Evolutionary conservation across 495 filamentous ascomycete species (phyloP), one percentile per base, ranked within the genome.

Genomic region (Oleoguttula mirabilis): DNA sequence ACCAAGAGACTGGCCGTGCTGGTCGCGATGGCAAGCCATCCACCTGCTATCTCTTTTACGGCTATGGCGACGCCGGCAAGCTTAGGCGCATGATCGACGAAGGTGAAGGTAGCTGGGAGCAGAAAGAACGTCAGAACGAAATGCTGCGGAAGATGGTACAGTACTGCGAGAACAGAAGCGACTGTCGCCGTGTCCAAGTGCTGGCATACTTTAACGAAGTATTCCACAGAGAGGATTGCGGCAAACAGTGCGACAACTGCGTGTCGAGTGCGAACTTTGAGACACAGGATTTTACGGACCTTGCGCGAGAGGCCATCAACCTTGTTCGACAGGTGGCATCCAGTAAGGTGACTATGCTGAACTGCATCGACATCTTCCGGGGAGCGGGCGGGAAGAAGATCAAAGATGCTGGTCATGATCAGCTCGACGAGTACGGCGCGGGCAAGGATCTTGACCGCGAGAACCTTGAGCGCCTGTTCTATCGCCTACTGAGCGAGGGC

Each of bases 1-100:
- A 94, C 52, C 90, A 98, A 55, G 92, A 98, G 55, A 98, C 88
- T 10, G 90, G 90, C 0, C 82, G 90, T 33, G 90, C 90, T 16
- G 90, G 90, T 7, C 75, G 90, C 51, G 90, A 99, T 61, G 88
- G 87, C 8, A 76, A 84, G 49, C 69, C 69, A 8, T 94, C 88
- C 10, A 78, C 81, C 25, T 99, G 90, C 62, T 93, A 85, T 51
- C 68, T 99, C 23, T 96, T 79, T 58, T 99, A 86, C 48, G 66
- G 68, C 31, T 94, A 87, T 60, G 67, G 62, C 15, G 90, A 99
- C 45, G 71, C 71, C 25, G 75, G 54, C 45, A 65, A 53, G 45
- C 60, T 71, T 46, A 81, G 63, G 55, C 72, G 66, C 16, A 83
- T 99, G 79, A 94, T 96, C 39, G 67, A 82, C 12, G 68, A 79